Conservation (phyloP, 441 rosid genomes). For the Brassica balearica region DNA sequence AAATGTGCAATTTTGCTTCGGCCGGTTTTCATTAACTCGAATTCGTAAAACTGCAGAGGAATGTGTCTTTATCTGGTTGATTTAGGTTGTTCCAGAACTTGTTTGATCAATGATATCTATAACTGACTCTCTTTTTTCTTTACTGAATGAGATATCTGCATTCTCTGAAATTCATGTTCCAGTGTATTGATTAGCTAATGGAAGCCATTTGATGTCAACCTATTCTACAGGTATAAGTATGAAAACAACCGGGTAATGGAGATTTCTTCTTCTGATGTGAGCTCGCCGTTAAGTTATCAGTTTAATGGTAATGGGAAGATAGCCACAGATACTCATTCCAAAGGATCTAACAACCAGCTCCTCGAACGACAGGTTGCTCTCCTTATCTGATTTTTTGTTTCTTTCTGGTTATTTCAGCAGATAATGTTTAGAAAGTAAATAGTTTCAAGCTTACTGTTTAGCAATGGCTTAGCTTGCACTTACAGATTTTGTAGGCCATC, state of each 20-base stretch:
- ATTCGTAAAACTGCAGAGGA: too few species aligned
- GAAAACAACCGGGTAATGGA: conserved; percentile 87
- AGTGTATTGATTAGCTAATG: conserved; percentile 15
- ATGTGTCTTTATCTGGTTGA: too few species aligned
- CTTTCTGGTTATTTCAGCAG: background rate
- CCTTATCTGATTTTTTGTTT: conserved; percentile 33
- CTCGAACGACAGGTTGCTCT: conserved; percentile 77
- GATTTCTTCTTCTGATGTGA: conserved; percentile 69
- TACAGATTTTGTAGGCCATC: background rate
- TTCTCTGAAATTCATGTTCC: background rate
- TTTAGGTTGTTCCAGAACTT: background rate
- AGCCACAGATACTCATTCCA: conserved; percentile 64
- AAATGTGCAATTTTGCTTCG: background rate
- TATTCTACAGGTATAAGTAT: conserved; percentile 67
- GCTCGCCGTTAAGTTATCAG: conserved; percentile 71
- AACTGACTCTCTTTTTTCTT: background rate
- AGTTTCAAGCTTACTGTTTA: conserved; percentile 10
- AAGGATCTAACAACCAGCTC: conserved; percentile 85
- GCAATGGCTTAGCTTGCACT: conserved; percentile 10
- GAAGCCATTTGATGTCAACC: conserved; percentile 31
- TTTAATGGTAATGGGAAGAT: conserved; percentile 76
- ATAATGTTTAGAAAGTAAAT: background rate
- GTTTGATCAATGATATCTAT: background rate
- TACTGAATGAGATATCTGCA: background rate
- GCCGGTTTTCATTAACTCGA: too few species aligned